Conservation (phyloP, 306 rosid species). For the Corylus avellana region DNA sequence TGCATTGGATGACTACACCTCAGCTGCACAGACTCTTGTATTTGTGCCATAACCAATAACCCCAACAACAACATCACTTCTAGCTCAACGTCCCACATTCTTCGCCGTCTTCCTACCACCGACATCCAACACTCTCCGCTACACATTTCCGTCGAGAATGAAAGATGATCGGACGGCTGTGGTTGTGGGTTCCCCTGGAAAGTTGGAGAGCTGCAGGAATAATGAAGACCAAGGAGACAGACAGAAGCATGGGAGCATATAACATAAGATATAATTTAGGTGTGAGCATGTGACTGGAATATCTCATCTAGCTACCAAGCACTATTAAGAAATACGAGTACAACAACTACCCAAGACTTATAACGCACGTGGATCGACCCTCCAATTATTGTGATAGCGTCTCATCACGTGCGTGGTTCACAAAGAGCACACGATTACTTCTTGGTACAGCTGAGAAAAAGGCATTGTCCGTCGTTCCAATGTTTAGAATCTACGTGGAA, state of each 20-base stretch:
- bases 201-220: not conserved
- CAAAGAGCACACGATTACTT: too few relatives aligned
- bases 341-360: not conserved
- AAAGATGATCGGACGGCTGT: not conserved
- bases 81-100: not conserved
- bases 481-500: too few relatives aligned
- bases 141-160: not conserved
- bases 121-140: not conserved
- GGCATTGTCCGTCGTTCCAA: too few relatives aligned
- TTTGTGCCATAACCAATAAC: not conserved
- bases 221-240: not conserved
- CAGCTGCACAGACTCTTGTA: conserved; percentile 14
- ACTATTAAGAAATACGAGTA: not conserved
- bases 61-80: not conserved
- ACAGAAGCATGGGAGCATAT: not conserved
- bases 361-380: not conserved
- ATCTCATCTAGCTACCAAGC: not conserved
- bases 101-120: not conserved
- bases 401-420: not conserved
- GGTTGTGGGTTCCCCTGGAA: not conserved
- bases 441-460: too few relatives aligned
- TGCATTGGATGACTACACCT: conserved; percentile 9
- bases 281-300: not conserved
- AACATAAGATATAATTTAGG: too few relatives aligned
- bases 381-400: not conserved